Base-by-base conservation (phyloP, 2,329 filamentous ascomycete species). In the Coniochaeta sp. region DNA sequence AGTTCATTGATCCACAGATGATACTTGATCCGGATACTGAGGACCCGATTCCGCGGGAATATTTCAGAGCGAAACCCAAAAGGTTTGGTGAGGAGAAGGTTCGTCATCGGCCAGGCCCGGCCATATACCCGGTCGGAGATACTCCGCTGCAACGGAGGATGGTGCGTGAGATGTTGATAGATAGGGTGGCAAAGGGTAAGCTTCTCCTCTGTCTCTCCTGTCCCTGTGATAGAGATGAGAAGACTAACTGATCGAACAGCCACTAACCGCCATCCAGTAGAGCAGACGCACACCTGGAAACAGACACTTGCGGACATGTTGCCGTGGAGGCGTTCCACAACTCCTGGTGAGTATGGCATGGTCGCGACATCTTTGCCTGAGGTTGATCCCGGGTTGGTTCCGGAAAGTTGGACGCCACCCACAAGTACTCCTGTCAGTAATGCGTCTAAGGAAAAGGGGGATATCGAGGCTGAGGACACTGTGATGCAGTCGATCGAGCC, bases 41-140 rank as follows among this genome's bases (percentile, higher is more conserved):
- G 16, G 69, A 71, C 56, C 71, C 71, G 57, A 66, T 66, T 14
- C 60, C 63, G 1, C 57, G 28, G 26, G 58, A 47, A 17, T 69
- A 66, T 9, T 60, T 63, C 57, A 62, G 64, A 36, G 62, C 62
- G 19, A 70, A 68, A 60, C 61, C 67, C 40, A 28, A 31, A 36
- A 62, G 64, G n/a, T 71, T 66, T 44, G 60, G 61, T 47, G 61
- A 66, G 1, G 64, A 67, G 14, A 67, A 64, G 33, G 62, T 66
- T 8, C 62, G 60, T 28, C 71, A 67, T 56, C 63, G 68, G 3
- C 62, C 63, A 0, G 74, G 74, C 0, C 71, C 71, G 50, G 70
- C 71, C 9, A 33, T 68, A 11, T 77, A 71, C 62, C 69, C 69
- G 3, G 68, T 73, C 58, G 76, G 74, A 3, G 76, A 78, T 34